phyloP scores from a whole-genome alignment of 2,329 filamentous ascomycete genomes.

The Aureobasidium sp. region DNA sequence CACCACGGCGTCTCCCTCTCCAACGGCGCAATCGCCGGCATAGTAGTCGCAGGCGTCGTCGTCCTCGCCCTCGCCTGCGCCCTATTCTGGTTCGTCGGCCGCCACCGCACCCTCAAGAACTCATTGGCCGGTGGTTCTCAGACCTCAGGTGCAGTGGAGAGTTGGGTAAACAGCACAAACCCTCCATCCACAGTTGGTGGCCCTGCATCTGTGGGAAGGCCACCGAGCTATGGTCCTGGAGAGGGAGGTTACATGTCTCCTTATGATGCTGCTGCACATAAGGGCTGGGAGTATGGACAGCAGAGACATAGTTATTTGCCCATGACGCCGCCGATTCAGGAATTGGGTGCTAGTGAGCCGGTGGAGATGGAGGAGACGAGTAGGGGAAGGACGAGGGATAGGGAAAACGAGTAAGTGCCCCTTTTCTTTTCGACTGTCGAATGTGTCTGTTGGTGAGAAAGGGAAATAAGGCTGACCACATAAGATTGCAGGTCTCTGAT shows the following conservation, averaged over 20 bases:
- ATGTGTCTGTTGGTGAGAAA: too few species aligned
- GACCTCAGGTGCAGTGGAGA: not conserved
- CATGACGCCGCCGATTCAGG: not conserved
- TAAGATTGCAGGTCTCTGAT: not conserved
- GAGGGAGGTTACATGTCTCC: not conserved
- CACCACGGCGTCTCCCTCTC: constrained; percentile 21
- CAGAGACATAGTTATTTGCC: not conserved
- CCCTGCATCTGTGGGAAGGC: not conserved
- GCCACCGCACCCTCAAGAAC: constrained; percentile 17
- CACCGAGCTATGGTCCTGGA: not conserved
- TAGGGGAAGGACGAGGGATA: not conserved
- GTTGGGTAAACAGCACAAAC: not conserved
- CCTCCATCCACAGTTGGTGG: not conserved
- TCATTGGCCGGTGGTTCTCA: not conserved
- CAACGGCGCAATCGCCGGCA: constrained; percentile 35
- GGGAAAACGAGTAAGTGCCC: not conserved
- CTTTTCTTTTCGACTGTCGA: too few species aligned
- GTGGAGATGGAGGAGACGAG: constrained; percentile 1
- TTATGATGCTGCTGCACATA: not conserved
- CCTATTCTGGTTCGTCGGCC: constrained; percentile 57
- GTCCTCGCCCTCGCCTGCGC: constrained; percentile 53
- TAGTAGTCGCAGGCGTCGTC: constrained; percentile 56
- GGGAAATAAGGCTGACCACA: constrained; percentile 5
- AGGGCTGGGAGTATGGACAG: not conserved
- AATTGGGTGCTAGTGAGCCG: not conserved